Conservation (phyloP, 2,329 filamentous ascomycete genomes). For the Pseudocercospora pini-densiflorae region DNA sequence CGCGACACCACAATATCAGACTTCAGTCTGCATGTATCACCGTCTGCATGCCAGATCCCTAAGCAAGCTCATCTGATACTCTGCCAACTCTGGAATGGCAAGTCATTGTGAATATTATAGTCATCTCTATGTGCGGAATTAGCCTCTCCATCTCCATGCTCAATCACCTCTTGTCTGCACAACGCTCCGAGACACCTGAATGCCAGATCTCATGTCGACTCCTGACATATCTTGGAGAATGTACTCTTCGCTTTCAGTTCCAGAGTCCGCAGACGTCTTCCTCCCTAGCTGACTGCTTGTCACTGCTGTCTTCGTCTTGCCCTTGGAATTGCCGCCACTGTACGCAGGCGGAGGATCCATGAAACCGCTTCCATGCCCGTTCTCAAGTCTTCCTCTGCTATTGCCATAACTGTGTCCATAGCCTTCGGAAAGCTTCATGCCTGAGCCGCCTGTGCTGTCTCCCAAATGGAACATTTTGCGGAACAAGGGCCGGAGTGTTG, state of each 20-base stretch:
- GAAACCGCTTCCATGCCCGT: slow-evolving; percentile 3
- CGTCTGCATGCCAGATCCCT: background rate
- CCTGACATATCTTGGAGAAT: slow-evolving; percentile 26
- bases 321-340: background rate
- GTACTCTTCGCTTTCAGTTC: slow-evolving; percentile 25
- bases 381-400: slow-evolving; percentile 5
- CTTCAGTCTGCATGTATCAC: no score
- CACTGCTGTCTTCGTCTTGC: slow-evolving; percentile 23
- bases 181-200: slow-evolving; percentile 28
- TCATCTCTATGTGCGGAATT: background rate
- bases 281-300: slow-evolving; percentile 20
- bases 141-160: background rate
- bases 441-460: slow-evolving; percentile 15
- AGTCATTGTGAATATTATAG: background rate
- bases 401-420: slow-evolving; percentile 9
- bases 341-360: background rate
- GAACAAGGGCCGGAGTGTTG: slow-evolving; percentile 42
- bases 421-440: slow-evolving; percentile 13
- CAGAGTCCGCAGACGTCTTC: slow-evolving; percentile 21
- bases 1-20: no score
- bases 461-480: slow-evolving; percentile 32
- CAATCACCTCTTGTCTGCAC: slow-evolving; percentile 21
- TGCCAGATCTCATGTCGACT: slow-evolving; percentile 17
- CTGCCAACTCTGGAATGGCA: no score
- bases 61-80: no score